A percentile compares a stretch with the other conserved stretches of the same genome.
Evolutionary conservation across 345 rosid species (phyloP).

Genomic region (Microcos paniculata): DNA sequence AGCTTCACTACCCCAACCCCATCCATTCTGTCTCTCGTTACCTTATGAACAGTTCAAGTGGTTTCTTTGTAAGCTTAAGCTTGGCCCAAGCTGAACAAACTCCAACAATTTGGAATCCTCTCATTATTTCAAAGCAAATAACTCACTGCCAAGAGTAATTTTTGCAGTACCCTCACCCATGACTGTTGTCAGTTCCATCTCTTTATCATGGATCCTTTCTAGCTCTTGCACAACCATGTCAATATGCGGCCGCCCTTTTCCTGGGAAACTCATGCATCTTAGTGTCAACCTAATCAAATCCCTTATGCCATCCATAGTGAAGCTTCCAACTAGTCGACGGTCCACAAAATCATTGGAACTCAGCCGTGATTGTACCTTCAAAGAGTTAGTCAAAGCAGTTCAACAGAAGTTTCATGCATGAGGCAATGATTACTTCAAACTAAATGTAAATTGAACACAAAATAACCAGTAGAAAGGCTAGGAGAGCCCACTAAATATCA

Average conservation of each 20-base stretch:
- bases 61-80: slow-evolving; percentile 12
- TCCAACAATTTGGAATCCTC: slow-evolving; percentile 1
- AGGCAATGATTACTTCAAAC: background rate
- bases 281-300: slow-evolving; percentile 43
- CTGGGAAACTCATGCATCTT: slow-evolving; percentile 45
- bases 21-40: background rate
- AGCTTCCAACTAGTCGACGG: slow-evolving; percentile 44
- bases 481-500: background rate
- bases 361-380: slow-evolving; percentile 44
- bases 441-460: background rate
- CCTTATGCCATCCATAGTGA: slow-evolving; percentile 47
- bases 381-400: background rate
- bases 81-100: slow-evolving; percentile 10
- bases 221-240: slow-evolving; percentile 47
- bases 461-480: background rate
- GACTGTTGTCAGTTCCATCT: slow-evolving; percentile 50
- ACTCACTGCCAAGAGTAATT: slow-evolving; percentile 62
- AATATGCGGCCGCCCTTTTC: slow-evolving; percentile 45
- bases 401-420: background rate
- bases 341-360: slow-evolving; percentile 50
- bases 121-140: slow-evolving; percentile 35
- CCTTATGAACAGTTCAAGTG: background rate
- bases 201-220: slow-evolving; percentile 49
- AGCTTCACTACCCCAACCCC: background rate
- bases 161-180: slow-evolving; percentile 56